phyloP scores from a whole-genome alignment of 2,329 filamentous ascomycete species.

The Claviceps purpurea region DNA sequence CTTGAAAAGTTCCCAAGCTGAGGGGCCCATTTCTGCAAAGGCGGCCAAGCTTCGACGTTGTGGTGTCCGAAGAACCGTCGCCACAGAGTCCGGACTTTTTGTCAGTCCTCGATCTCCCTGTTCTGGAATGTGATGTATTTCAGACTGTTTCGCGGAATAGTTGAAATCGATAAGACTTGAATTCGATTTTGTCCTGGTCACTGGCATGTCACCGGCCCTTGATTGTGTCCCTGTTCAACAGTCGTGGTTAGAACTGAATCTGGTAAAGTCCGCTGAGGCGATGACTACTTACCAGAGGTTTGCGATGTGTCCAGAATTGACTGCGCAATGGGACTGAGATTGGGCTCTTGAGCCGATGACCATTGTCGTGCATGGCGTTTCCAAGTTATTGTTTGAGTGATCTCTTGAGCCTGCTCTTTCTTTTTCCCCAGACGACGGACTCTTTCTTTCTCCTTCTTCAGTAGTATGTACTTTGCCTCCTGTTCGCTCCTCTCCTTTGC shows the following conservation, averaged over 20 bases:
- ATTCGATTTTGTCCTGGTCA: not conserved
- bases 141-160: not conserved
- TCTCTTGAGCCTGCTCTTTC: constrained; percentile 23
- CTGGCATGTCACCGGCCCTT: not conserved
- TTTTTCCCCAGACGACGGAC: constrained; percentile 29
- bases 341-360: constrained; percentile 37
- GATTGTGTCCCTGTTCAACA: constrained; percentile 1
- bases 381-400: constrained; percentile 27
- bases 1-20: constrained; percentile 18
- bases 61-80: constrained; percentile 25
- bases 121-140: not conserved
- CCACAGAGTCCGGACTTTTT: constrained; percentile 16
- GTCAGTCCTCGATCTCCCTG: not conserved
- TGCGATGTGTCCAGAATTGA: constrained; percentile 19
- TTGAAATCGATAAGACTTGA: constrained; percentile 2
- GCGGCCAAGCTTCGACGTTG: constrained; percentile 13
- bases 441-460: constrained; percentile 21
- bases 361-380: constrained; percentile 31
- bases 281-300: constrained; percentile 12
- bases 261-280: not conserved
- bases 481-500: constrained; percentile 33
- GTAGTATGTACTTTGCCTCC: constrained; percentile 21
- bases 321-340: constrained; percentile 35
- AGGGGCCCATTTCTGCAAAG: constrained; percentile 8
- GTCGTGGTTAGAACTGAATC: not conserved